phyloP scores from a whole-genome alignment of 2,329 filamentous ascomycete genomes.

The Cordyceps farinosa region DNA sequence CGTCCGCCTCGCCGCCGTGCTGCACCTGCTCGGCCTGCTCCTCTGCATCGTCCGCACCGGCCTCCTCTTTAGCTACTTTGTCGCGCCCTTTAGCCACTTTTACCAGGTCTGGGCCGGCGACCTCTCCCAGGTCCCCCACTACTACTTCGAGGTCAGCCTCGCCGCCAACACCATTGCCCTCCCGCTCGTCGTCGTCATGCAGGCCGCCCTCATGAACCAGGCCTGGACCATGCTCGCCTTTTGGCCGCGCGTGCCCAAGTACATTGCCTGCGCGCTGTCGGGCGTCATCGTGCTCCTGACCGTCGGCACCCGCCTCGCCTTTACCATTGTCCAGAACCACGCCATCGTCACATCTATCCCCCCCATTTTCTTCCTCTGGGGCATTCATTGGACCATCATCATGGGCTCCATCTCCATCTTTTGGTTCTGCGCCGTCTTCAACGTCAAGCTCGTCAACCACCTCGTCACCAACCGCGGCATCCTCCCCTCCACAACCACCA shows the following conservation, averaged over 20 bases:
- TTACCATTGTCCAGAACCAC: conserved; percentile 35
- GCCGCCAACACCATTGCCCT: conserved; percentile 41
- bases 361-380: conserved; percentile 31
- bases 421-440: conserved; percentile 57
- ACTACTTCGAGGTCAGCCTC: conserved; percentile 36
- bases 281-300: conserved; percentile 32
- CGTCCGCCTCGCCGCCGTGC: conserved; percentile 57
- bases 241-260: conserved; percentile 40
- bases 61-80: conserved; percentile 57
- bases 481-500: conserved; percentile 38
- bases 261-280: conserved; percentile 31
- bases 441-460: conserved; percentile 47
- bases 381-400: conserved; percentile 37
- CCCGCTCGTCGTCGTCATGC: conserved; percentile 43
- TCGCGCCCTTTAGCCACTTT: conserved; percentile 56
- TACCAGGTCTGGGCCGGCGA: conserved; percentile 59
- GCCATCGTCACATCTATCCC: conserved; percentile 27
- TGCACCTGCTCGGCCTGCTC: conserved; percentile 60
- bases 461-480: conserved; percentile 46
- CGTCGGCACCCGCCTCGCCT: conserved; percentile 32
- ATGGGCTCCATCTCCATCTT: conserved; percentile 41
- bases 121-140: conserved; percentile 42
- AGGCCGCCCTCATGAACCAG: conserved; percentile 48
- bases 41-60: conserved; percentile 58
- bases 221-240: conserved; percentile 50